These are phyloP conservation scores for Neurospora sp. DNA, from an alignment of 495 filamentous ascomycete genomes.

Conservation along the genomic window DNA sequence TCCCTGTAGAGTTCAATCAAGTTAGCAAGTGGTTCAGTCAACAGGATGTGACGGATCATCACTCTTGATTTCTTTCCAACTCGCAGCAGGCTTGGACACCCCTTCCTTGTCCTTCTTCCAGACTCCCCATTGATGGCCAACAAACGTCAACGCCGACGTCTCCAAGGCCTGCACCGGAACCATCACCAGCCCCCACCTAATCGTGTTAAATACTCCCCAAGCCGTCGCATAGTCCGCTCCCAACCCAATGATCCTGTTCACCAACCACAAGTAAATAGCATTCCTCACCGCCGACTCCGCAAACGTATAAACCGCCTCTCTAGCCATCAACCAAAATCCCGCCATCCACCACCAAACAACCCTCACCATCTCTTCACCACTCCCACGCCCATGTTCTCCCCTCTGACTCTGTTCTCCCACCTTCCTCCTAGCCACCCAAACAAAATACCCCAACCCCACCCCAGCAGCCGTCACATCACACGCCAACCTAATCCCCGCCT, in stretches of 20 bases:
- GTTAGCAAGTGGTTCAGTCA: background rate
- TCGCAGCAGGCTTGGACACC: background rate
- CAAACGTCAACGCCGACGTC: conserved; percentile 52
- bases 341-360: background rate
- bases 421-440: conserved; percentile 28
- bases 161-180: conserved; percentile 62
- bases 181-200: conserved; percentile 73
- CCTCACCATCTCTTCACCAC: background rate
- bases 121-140: conserved; percentile 58
- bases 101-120: conserved; percentile 29
- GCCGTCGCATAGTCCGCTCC: conserved; percentile 59
- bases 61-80: background rate
- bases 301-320: conserved; percentile 31
- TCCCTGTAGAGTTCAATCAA: background rate
- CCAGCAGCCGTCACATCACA: conserved; percentile 50
- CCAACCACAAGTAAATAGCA: conserved; percentile 62
- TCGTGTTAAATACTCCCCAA: conserved; percentile 67
- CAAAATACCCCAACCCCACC: conserved; percentile 50
- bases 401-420: background rate
- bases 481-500: conserved; percentile 52
- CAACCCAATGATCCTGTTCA: conserved; percentile 52
- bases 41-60: background rate
- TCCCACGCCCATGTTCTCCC: background rate
- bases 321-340: background rate
- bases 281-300: conserved; percentile 58